Evolutionary conservation across 257 asterid genomes (phyloP).

Genomic region (Penstemon davidsonii): DNA sequence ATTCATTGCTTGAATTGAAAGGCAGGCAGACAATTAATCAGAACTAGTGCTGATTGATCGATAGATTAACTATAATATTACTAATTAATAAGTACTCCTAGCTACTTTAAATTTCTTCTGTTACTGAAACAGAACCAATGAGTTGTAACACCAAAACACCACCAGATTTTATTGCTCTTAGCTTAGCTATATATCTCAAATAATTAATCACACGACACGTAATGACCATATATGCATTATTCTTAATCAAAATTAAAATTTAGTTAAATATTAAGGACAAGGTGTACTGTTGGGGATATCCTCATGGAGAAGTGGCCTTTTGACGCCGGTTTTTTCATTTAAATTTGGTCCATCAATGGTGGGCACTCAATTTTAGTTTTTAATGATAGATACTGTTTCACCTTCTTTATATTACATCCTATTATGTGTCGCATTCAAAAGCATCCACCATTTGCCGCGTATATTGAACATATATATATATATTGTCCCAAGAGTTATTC

Average conservation of each 20-base stretch:
- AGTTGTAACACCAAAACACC: not conserved
- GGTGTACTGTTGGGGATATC: not conserved
- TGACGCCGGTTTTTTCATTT: slow-evolving; percentile 4
- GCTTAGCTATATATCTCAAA: not conserved
- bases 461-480: not conserved
- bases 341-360: slow-evolving; percentile 30
- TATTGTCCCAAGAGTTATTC: slow-evolving; percentile 1
- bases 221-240: not conserved
- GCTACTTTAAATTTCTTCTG: not conserved
- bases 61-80: too few species aligned
- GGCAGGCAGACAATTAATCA: not conserved
- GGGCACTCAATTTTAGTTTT: slow-evolving; percentile 1
- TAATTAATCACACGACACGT: not conserved
- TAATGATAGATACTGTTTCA: not conserved
- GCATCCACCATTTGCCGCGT: slow-evolving; percentile 33
- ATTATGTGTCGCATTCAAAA: slow-evolving; percentile 6
- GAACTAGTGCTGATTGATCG: not conserved
- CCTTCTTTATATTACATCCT: slow-evolving; percentile 9
- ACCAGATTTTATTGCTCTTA: not conserved
- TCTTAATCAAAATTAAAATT: not conserved
- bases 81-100: too few species aligned
- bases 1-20: not conserved
- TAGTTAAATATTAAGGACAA: not conserved
- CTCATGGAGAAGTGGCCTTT: slow-evolving; percentile 14
- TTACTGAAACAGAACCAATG: not conserved